Base-by-base conservation (phyloP, 2,329 filamentous ascomycete genomes). In the Exophiala spinifera region DNA sequence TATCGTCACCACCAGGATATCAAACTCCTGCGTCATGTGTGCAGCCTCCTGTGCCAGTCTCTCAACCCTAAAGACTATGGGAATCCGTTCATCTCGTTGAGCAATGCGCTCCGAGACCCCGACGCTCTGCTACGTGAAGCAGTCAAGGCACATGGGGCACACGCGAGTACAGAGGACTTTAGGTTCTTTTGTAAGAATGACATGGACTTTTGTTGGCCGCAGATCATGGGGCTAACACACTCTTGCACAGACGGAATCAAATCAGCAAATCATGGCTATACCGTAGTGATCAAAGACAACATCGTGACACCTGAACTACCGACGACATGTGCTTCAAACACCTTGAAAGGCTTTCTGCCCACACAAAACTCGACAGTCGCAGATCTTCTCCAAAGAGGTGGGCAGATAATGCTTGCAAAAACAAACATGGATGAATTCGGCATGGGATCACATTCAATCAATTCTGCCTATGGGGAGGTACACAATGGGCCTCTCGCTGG, bases 341-440 rank as follows among this genome's bases (percentile, higher is more conserved):
- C 90, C 51, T 81, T 97, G 37, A 68, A 77, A n/a, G 76, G 76
- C 57, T 89, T 91, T 70, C 74, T 70, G 33, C 90, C 87, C 57
- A 89, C 91, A 3, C 92, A 88, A 70, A 83, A 91, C 67, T 90
- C 92, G 15, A 92, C 89, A 7, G 85, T 96, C 15, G 83, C 95
- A 31, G 42, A 44, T 23, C 21, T 21, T n/a, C 21, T 44, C 11
- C n/a, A 28, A 21, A 44, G 42, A 28, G 42, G 11, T 23, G 42
- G 42, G 19, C 13, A 23, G 42, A 21, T 13, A 14, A n/a, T 44
- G 19, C 42, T 44, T 21, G 42, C 42, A 44, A 44, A 96, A 71
- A 91, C 90, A 1, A 96, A 95, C 68, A 84, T 97, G 77, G 94
- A 97, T 72, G 94, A 95, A 68, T 96, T 96, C 68, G 91, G 91